Evolutionary conservation across 768 basidiomycete species (phyloP).

Genomic region (Hemileccinum rubropunctum): DNA sequence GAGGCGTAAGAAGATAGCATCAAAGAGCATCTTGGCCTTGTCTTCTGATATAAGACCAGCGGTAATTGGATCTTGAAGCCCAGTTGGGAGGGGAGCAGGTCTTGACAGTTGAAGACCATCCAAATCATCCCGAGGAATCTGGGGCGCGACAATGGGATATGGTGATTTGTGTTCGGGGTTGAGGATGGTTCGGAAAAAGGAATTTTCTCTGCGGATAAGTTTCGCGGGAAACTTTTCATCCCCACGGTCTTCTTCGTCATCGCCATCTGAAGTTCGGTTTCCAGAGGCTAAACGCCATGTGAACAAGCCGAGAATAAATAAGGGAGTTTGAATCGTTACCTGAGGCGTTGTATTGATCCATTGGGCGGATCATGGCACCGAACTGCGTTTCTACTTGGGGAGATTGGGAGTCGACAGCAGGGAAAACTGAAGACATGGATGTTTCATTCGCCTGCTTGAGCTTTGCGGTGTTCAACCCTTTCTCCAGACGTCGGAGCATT

Average conservation of each 20-base stretch:
- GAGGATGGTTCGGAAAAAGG: slow-evolving; percentile 82
- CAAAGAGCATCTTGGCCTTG: slow-evolving; percentile 71
- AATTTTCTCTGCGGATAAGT: slow-evolving; percentile 72
- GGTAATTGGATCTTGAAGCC: slow-evolving; percentile 64
- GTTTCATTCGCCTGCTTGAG: slow-evolving; percentile 53
- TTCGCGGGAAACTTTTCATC: slow-evolving; percentile 75
- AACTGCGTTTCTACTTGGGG: slow-evolving; percentile 27
- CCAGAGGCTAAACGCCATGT: slow-evolving; percentile 19
- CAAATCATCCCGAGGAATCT: slow-evolving; percentile 32
- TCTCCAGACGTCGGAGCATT: slow-evolving; percentile 84
- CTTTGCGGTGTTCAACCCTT: slow-evolving; percentile 74
- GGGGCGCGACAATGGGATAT: slow-evolving; percentile 27
- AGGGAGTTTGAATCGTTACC: slow-evolving; percentile 14
- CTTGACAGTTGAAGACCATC: slow-evolving; percentile 36
- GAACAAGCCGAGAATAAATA: slow-evolving; percentile 1
- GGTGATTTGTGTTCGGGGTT: slow-evolving; percentile 59
- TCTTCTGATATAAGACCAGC: slow-evolving; percentile 68
- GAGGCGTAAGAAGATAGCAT: slow-evolving; percentile 75
- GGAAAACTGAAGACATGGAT: slow-evolving; percentile 32
- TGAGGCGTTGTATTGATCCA: slow-evolving; percentile 30
- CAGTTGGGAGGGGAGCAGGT: slow-evolving; percentile 36
- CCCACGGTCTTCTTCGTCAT: slow-evolving; percentile 66
- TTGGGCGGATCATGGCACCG: slow-evolving; percentile 28
- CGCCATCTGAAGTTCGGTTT: slow-evolving; percentile 33
- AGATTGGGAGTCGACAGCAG: slow-evolving; percentile 31